These are phyloP conservation scores for Nematodospora valgi DNA, from an alignment of 805 yeast genomes.

Conservation along the genomic window DNA sequence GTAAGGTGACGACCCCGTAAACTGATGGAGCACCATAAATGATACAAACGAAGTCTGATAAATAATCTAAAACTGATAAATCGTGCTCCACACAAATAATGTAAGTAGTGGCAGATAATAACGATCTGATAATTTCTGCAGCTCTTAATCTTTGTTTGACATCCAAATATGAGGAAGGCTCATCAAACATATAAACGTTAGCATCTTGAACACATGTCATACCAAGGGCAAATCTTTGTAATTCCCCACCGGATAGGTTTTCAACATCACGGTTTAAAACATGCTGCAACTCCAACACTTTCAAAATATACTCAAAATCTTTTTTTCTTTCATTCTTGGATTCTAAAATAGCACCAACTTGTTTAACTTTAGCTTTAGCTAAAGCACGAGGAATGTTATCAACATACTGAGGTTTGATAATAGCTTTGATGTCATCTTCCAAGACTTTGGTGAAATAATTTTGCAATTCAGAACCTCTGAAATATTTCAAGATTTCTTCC, in stretches of 20 bases:
- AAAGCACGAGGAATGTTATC: slow-evolving; percentile 97
- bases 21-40: slow-evolving; percentile 98
- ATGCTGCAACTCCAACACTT: slow-evolving; percentile 68
- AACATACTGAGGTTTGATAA: slow-evolving; percentile 97
- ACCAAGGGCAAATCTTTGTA: slow-evolving; percentile 97
- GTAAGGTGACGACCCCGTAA: slow-evolving; percentile 97
- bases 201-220: slow-evolving; percentile 95
- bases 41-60: slow-evolving; percentile 95
- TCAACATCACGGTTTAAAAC: slow-evolving; percentile 84
- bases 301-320: slow-evolving; percentile 60
- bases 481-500: slow-evolving; percentile 86
- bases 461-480: slow-evolving; percentile 97
- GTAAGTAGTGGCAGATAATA: slow-evolving; percentile 71
- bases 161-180: slow-evolving; percentile 97
- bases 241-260: slow-evolving; percentile 95
- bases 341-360: slow-evolving; percentile 81
- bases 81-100: slow-evolving; percentile 99
- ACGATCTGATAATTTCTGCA: slow-evolving; percentile 87
- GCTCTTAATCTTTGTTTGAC: slow-evolving; percentile 98
- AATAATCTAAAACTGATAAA: slow-evolving; percentile 92
- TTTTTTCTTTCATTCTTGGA: slow-evolving; percentile 73
- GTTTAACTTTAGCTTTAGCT: slow-evolving; percentile 76
- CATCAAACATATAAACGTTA: slow-evolving; percentile 98
- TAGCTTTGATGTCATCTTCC: slow-evolving; percentile 93
- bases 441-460: slow-evolving; percentile 91